Evolutionary conservation across 1,139 yeast genomes (phyloP).

Genomic region (Candida glucosophila): DNA sequence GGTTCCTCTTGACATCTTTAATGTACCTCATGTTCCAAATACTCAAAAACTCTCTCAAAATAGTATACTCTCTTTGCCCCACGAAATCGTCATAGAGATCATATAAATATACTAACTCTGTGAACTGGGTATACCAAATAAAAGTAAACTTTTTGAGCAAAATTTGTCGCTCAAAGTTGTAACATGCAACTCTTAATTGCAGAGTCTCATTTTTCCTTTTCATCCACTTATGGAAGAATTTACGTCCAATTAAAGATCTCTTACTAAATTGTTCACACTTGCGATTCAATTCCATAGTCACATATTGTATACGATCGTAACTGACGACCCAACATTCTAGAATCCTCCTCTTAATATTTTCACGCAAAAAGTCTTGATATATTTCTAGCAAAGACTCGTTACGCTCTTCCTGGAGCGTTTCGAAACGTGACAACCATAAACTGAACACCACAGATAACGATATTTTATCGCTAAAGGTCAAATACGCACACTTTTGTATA

Average conservation of each 20-base stretch:
- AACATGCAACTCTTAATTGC: slow-evolving; percentile 1
- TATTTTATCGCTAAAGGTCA: too few species aligned
- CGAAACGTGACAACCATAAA: too few species aligned
- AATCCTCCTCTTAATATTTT: too few species aligned
- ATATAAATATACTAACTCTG: slow-evolving; percentile 14
- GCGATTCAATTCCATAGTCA: slow-evolving; percentile 7
- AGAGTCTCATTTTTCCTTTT: slow-evolving; percentile 1
- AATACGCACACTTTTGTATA: too few species aligned
- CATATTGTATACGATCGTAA: slow-evolving; percentile 10
- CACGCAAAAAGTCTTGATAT: too few species aligned
- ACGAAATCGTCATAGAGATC: slow-evolving; percentile 22
- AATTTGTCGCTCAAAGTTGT: slow-evolving; percentile 13
- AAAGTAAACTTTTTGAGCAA: slow-evolving; percentile 20
- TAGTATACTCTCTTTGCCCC: slow-evolving; percentile 20
- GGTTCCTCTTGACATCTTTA: slow-evolving; percentile 23
- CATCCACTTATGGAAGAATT: slow-evolving; percentile 10
- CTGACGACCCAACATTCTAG: slow-evolving; percentile 14
- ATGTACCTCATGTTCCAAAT: slow-evolving; percentile 33
- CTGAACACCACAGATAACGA: too few species aligned
- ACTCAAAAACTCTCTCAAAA: slow-evolving; percentile 18
- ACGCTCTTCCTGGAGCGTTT: too few species aligned
- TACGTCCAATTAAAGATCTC: slow-evolving; percentile 6
- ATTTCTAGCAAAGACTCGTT: too few species aligned
- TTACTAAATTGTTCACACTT: slow-evolving; percentile 8
- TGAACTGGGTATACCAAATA: slow-evolving; percentile 27